Base-by-base conservation (phyloP, 345 rosid species). In the Citropsis articulata region DNA sequence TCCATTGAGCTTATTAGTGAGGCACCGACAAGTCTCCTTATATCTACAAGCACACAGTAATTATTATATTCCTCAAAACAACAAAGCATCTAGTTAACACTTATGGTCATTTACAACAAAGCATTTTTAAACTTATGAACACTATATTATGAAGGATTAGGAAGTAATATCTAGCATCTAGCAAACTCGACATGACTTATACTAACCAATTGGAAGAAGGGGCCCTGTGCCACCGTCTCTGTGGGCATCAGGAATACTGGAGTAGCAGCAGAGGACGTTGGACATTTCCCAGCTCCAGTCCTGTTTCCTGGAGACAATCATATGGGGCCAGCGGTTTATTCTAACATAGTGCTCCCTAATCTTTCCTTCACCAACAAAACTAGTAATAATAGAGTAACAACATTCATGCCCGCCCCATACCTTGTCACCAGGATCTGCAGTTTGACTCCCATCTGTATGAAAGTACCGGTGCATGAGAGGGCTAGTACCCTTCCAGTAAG, bases 221-320 rank as follows among this genome's bases (percentile, higher is more conserved):
- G 91, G 89, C 16, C 91, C 91, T 25, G 90, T 87, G 50, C 88
- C 93, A 53, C 89, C 84, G 64, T 75, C 77, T 78, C 83, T 86
- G 57, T 72, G 36, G 1, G 84, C 86, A 76, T 90, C 90, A 3
- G 90, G 89, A 57, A 89, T 27, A 22, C 91, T 90, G 73, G 83
- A 64, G 82, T 90, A 90, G 82, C 86, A 82, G 78, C 61, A 80
- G 36, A 89, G 81, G 79, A 57, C 33, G 64, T 87, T 89, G 16
- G 87, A 86, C 92, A 90, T 84, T 78, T 86, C 91, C 94, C 91
- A 89, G 85, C 92, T 85, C 92, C 94, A 90, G 74, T 90, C 94
- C 72, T 81, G 85, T 71, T 86, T 90, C 83, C 94, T 83, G 4
- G 60, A 81, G 24, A 90, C 68, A 0, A 48, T 71, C 85, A 90